Base-by-base conservation (phyloP, 164 flowering plant genomes). In the Annona cherimola region DNA sequence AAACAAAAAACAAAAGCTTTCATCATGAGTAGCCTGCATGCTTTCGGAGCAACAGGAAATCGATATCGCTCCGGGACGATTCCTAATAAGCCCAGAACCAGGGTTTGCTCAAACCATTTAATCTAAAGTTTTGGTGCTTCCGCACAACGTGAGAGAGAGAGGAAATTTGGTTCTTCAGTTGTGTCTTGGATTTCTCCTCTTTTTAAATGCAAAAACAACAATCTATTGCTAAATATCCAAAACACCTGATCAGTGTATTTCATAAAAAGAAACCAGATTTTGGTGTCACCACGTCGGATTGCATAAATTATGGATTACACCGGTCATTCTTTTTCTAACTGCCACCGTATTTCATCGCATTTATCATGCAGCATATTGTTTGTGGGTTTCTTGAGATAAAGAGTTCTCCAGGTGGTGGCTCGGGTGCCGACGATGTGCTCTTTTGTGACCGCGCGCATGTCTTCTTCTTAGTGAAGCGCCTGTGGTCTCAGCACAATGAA, bases 371-470 rank as follows among this genome's bases (percentile, higher is more conserved):
- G 6, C 9, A n/a, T 14, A 59, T 4, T 42, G 68, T 66, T 66
- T 50, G 44, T 50, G 43, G 54, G 45, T 66, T 44, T 5, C 19
- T 1, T 66, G 54, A 66, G 54, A 26, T 11, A 9, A 66, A 43
- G 71, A 14, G 54, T 46, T 16, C 20, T 79, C 76, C 5, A 61
- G 12, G 1, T 69, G 81, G 59, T 46, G 83, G 59, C 62, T n/a
- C 42, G 82, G 76, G 64, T 77, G 82, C 76, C 84, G 77, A 2
- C 86, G 85, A 35, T 70, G 88, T 66, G 77, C 72, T 79, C 84
- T 81, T 74, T 67, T 87, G 69, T 78, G 84, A 64, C 67, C 73
- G 39, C 81, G 86, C 20, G 65, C 59, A 11, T 46, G 83, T 50
- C 74, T 71, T 69, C 75, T 71, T 69, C 62, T 84, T 42, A 82